phyloP scores from a whole-genome alignment of 2,329 filamentous ascomycete genomes.

The Dryadomyces sulphureus region DNA sequence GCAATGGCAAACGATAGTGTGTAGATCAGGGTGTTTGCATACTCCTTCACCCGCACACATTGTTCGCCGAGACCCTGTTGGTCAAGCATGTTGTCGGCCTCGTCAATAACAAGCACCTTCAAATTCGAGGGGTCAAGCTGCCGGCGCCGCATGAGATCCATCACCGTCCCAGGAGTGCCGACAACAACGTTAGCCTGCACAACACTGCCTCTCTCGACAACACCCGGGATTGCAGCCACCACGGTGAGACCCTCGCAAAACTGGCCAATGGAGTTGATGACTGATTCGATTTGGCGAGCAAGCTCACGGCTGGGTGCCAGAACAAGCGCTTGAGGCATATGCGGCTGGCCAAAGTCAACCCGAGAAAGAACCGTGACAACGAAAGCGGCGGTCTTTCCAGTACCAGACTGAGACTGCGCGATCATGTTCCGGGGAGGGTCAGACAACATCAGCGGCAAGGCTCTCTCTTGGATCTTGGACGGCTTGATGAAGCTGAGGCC shows the following conservation, averaged over 20 bases:
- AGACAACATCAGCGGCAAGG: conserved; percentile 73
- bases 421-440: conserved; percentile 90
- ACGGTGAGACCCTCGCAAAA: conserved; percentile 66
- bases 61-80: conserved; percentile 91
- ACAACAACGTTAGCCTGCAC: conserved; percentile 71
- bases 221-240: conserved; percentile 71
- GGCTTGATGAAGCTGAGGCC: conserved; percentile 84
- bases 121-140: conserved; percentile 59
- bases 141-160: conserved; percentile 68
- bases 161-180: conserved; percentile 85
- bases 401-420: conserved; percentile 97
- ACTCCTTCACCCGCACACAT: conserved; percentile 80
- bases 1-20: not conserved
- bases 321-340: conserved; percentile 70
- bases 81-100: conserved; percentile 98
- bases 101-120: conserved; percentile 79
- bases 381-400: conserved; percentile 95
- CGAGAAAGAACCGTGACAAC: conserved; percentile 83
- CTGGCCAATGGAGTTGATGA: conserved; percentile 69
- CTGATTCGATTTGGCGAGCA: conserved; percentile 82
- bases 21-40: conserved; percentile 18
- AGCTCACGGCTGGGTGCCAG: conserved; percentile 89
- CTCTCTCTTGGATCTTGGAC: conserved; percentile 94
- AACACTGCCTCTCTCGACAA: conserved; percentile 49
- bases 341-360: conserved; percentile 54